Evolutionary conservation across 352 stramenopile genomes (phyloP).

Genomic region (Pythium rishiriense): DNA sequence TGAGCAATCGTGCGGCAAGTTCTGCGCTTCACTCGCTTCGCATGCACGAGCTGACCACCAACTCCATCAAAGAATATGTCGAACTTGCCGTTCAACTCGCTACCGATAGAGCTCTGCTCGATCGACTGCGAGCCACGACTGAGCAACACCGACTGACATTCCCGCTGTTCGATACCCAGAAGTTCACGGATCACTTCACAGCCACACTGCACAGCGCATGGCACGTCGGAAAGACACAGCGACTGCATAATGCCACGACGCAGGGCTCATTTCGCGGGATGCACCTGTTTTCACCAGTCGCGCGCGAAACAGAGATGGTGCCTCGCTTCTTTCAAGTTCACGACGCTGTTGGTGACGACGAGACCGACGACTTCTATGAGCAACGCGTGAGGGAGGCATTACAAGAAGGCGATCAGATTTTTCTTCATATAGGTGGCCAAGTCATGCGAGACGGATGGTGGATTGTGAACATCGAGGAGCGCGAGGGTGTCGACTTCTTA

Average conservation of each 20-base stretch:
- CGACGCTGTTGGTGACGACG: conserved; percentile 36
- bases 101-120: conserved; percentile 32
- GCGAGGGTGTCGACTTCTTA: conserved; percentile 55
- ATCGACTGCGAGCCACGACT: conserved; percentile 38
- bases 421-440: conserved; percentile 71
- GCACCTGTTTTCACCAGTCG: conserved; percentile 46
- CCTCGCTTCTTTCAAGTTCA: conserved; percentile 40
- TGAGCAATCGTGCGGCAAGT: conserved; percentile 65
- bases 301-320: conserved; percentile 9
- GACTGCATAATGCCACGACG: conserved; percentile 6
- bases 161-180: conserved; percentile 67
- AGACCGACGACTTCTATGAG: conserved; percentile 43
- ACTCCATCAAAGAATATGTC: conserved; percentile 83
- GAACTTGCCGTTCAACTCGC: conserved; percentile 65
- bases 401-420: conserved; percentile 32
- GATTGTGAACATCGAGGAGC: conserved; percentile 65
- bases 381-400: conserved; percentile 35
- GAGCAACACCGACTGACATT: conserved; percentile 45
- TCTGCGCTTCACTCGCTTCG: conserved; percentile 55
- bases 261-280: conserved; percentile 23
- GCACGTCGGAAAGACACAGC: conserved; percentile 27
- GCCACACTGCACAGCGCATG: conserved; percentile 46
- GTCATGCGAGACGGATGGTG: conserved; percentile 47
- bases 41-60: conserved; percentile 55
- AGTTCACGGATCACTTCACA: conserved; percentile 54